Conservation (phyloP, 345 rosid species). For the Alliaria petiolata region DNA sequence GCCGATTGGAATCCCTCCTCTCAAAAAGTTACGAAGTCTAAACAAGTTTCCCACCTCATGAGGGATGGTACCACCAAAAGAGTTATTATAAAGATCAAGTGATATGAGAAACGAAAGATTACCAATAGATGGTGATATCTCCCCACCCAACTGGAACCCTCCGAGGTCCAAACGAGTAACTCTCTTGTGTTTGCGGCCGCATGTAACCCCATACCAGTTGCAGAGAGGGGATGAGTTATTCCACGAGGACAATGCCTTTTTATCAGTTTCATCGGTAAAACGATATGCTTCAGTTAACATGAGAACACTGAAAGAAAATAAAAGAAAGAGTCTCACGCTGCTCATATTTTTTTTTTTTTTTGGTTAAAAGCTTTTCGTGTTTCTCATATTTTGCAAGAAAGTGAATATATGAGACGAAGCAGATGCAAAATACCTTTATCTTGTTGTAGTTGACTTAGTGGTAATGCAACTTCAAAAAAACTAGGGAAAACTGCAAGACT, state of each 20-base stretch:
- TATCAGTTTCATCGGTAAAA: neutral
- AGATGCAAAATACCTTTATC: too few species aligned
- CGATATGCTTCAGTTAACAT: neutral
- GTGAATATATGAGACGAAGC: neutral
- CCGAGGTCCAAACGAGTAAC: neutral
- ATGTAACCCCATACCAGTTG: slow-evolving; percentile 23
- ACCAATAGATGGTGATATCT: slow-evolving; percentile 23
- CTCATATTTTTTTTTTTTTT: too few species aligned
- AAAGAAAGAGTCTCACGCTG: neutral
- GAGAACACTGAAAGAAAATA: neutral
- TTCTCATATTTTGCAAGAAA: neutral
- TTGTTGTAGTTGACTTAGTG: too few species aligned
- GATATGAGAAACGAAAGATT: slow-evolving; percentile 1
- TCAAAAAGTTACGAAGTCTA: neutral
- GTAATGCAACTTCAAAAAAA: too few species aligned
- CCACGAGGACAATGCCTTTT: slow-evolving; percentile 22
- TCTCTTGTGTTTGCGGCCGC: slow-evolving; percentile 18
- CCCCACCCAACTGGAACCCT: neutral
- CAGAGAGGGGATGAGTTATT: slow-evolving; percentile 27
- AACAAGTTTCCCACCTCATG: neutral
- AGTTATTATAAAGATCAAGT: neutral
- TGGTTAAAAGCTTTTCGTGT: too few species aligned
- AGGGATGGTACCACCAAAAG: neutral
- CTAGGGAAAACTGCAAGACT: too few species aligned
- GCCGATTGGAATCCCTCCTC: neutral